Conservation (phyloP, 495 filamentous ascomycete genomes). For the Penicillium psychrofluorescens region DNA sequence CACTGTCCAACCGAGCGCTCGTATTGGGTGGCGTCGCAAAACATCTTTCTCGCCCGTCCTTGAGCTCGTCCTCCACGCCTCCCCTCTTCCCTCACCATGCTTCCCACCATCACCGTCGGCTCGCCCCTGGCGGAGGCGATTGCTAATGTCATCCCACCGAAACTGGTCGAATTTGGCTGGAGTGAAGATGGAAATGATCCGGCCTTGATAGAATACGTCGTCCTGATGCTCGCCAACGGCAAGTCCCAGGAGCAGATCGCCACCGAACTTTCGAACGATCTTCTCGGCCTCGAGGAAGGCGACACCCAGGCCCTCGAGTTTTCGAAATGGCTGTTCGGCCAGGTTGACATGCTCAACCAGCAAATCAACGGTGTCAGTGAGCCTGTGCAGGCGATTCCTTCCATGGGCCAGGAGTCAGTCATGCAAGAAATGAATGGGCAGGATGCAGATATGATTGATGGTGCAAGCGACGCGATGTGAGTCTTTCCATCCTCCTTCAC, state of each 20-base stretch:
- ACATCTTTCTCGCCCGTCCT: neutral
- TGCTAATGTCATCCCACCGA: conserved; percentile 74
- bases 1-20: neutral
- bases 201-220: conserved; percentile 88
- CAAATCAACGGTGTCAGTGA: conserved; percentile 46
- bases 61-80: neutral
- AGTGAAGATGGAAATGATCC: conserved; percentile 72
- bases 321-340: conserved; percentile 82
- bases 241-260: conserved; percentile 87
- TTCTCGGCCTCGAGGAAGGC: conserved; percentile 74
- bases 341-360: conserved; percentile 60
- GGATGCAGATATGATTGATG: conserved; percentile 69
- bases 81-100: conserved; percentile 7
- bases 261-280: conserved; percentile 79
- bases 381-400: conserved; percentile 25
- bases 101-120: conserved; percentile 12
- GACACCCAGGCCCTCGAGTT: conserved; percentile 79
- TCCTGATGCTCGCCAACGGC: conserved; percentile 91
- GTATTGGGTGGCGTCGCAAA: conserved; percentile 5
- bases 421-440: conserved; percentile 21
- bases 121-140: conserved; percentile 72
- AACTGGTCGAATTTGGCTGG: conserved; percentile 93
- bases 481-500: conserved; percentile 21
- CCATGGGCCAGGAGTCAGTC: conserved; percentile 18
- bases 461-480: conserved; percentile 59